These are phyloP conservation scores for Nicotiana tomentosiformis DNA, from an alignment of 257 asterid species.

Conservation along the genomic window DNA sequence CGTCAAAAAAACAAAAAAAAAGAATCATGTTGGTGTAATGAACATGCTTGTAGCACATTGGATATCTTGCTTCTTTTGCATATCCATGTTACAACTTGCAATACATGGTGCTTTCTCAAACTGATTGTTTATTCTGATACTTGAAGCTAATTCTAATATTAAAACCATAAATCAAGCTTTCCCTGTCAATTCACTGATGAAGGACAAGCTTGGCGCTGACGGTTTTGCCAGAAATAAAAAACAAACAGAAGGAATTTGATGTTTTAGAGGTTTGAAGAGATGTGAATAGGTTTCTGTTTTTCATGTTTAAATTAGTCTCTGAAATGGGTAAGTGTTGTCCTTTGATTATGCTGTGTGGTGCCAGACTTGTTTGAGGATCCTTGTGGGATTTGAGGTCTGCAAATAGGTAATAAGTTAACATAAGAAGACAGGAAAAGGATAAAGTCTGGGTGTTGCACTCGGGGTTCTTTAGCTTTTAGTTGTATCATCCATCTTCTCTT, in stretches of 20 bases:
- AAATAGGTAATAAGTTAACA: background rate
- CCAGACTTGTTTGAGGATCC: background rate
- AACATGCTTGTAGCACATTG: background rate
- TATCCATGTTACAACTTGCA: background rate
- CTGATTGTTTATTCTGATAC: background rate
- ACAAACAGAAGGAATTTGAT: background rate
- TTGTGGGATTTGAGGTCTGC: background rate
- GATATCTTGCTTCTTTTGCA: background rate
- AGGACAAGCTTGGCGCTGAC: background rate
- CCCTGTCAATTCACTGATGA: background rate
- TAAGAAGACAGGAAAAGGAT: background rate
- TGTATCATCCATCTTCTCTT: background rate
- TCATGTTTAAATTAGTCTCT: background rate
- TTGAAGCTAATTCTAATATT: background rate
- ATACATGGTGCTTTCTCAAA: background rate
- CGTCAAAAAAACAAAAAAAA: too few relatives aligned
- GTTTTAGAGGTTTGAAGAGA: background rate
- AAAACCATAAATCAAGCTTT: background rate
- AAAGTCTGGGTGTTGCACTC: background rate
- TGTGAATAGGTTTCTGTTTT: too few relatives aligned
- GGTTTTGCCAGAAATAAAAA: too few relatives aligned
- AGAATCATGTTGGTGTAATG: too few relatives aligned
- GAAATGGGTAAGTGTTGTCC: background rate
- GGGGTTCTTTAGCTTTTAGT: background rate
- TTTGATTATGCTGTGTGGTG: background rate